Evolutionary conservation across 2,329 filamentous ascomycete genomes (phyloP).

Genomic region (Coniochaeta sp.): DNA sequence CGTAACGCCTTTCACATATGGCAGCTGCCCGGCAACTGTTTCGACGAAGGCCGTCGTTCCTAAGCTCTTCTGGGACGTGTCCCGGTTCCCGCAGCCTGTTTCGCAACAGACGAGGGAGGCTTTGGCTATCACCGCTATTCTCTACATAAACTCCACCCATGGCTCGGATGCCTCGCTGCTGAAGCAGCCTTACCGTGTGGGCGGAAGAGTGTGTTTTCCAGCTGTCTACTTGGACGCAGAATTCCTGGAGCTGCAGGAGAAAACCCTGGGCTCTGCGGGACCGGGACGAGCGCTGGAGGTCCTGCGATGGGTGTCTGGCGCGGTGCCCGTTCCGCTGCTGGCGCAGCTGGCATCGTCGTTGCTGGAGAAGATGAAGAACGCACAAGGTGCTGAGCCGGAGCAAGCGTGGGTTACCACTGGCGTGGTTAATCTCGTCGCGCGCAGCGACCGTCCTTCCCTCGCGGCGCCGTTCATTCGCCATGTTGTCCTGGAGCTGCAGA

Average conservation of each 20-base stretch:
- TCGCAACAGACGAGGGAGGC: background rate
- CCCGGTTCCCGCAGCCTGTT: background rate
- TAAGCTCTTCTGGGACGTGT: background rate
- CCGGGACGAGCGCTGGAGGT: background rate
- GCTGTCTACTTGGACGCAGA: conserved; percentile 13
- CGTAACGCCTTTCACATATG: background rate
- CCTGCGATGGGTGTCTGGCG: background rate
- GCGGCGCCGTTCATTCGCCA: conserved; percentile 22
- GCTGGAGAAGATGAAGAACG: conserved; percentile 10
- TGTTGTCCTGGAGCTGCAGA: conserved; percentile 18
- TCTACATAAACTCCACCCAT: conserved; percentile 10
- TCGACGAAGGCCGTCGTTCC: background rate
- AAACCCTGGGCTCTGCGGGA: background rate
- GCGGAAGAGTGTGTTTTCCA: conserved; percentile 11
- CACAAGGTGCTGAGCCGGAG: background rate
- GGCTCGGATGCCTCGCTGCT: conserved; percentile 12
- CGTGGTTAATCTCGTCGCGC: too few species aligned
- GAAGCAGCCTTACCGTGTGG: conserved; percentile 10
- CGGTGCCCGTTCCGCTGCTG: conserved; percentile 9
- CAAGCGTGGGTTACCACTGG: too few species aligned
- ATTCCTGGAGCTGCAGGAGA: conserved; percentile 2
- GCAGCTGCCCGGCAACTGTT: background rate
- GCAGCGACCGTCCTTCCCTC: conserved; percentile 6
- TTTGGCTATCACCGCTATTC: background rate
- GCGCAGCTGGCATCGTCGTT: conserved; percentile 14